These are phyloP conservation scores for Syzygium jambos DNA, from an alignment of 345 rosid species.

Conservation along the genomic window DNA sequence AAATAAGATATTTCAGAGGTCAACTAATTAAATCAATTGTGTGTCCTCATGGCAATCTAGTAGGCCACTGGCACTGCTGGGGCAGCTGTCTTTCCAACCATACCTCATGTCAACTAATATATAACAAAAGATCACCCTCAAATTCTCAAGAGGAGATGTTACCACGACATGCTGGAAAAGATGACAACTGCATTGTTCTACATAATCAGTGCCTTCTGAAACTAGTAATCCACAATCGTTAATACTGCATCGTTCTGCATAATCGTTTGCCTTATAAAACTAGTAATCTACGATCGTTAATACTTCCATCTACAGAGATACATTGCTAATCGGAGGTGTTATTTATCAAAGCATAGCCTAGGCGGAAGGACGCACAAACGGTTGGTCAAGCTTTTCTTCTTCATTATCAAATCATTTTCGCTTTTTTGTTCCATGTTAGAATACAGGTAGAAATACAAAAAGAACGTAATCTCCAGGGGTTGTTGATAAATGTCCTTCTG, in stretches of 20 bases:
- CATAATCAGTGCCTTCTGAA: not conserved
- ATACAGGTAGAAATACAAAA: not conserved
- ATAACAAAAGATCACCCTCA: not conserved
- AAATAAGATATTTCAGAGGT: not conserved
- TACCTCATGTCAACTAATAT: not conserved
- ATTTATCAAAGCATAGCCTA: not conserved
- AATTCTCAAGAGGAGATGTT: not conserved
- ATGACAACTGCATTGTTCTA: not conserved
- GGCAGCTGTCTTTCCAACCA: not conserved
- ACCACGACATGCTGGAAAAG: not conserved
- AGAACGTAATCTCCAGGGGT: not conserved
- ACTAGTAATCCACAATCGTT: not conserved
- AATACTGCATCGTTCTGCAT: not conserved
- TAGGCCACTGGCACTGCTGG: not conserved
- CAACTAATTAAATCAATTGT: not conserved
- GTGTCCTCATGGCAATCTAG: not conserved
- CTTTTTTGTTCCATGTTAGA: not conserved
- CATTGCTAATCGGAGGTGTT: not conserved
- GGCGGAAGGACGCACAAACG: not conserved
- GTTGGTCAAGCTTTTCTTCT: not conserved
- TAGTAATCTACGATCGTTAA: not conserved
- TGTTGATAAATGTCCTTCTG: not conserved
- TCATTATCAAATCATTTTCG: not conserved
- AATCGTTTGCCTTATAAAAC: not conserved
- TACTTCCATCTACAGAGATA: not conserved